Evolutionary conservation across 176 grass and related monocot species (phyloP).

Genomic region (Leersia perrieri): DNA sequence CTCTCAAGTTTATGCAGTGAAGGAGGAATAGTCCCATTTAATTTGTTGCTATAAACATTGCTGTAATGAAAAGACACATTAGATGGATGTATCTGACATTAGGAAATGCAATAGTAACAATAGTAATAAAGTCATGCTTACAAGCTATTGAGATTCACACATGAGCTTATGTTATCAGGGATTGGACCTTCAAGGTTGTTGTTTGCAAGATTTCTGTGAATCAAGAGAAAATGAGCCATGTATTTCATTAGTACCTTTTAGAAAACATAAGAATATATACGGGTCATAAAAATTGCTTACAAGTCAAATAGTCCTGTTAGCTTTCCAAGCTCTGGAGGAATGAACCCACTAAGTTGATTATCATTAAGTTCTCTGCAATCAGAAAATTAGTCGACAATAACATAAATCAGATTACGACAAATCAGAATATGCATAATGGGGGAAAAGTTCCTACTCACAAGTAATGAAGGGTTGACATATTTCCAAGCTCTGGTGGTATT

Average conservation of each 20-base stretch:
- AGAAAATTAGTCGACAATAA: slow-evolving; percentile 21
- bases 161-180: slow-evolving; percentile 91
- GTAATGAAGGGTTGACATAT: slow-evolving; percentile 97
- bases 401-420: neutral
- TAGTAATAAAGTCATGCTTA: slow-evolving; percentile 40
- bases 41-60: slow-evolving; percentile 87
- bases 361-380: slow-evolving; percentile 85
- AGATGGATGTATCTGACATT: neutral
- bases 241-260: neutral
- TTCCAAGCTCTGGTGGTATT: slow-evolving; percentile 92
- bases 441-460: slow-evolving; percentile 41
- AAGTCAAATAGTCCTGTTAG: slow-evolving; percentile 88
- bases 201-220: slow-evolving; percentile 83
- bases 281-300: slow-evolving; percentile 44
- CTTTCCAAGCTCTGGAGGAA: slow-evolving; percentile 92
- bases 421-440: neutral
- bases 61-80: slow-evolving; percentile 40
- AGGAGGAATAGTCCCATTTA: slow-evolving; percentile 90
- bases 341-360: slow-evolving; percentile 71
- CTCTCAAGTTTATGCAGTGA: slow-evolving; percentile 82
- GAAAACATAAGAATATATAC: neutral
- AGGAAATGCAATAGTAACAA: neutral
- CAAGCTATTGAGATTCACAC: slow-evolving; percentile 97
- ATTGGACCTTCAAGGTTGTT: slow-evolving; percentile 86
- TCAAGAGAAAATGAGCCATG: neutral